These are phyloP conservation scores for Acacia acuminata DNA, from an alignment of 306 rosid species.

Conservation along the genomic window DNA sequence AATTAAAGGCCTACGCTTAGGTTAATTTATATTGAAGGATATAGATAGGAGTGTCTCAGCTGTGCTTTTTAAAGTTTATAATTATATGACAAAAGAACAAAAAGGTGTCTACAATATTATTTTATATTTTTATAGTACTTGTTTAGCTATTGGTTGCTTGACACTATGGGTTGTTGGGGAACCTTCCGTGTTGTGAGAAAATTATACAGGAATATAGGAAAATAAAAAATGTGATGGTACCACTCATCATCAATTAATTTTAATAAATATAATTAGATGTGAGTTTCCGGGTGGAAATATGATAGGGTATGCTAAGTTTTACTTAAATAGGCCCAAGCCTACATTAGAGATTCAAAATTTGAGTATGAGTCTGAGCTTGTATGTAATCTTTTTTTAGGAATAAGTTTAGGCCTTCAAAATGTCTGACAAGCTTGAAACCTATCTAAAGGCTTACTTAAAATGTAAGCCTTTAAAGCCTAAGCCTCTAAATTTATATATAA, in stretches of 20 bases:
- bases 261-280: background rate
- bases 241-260: background rate
- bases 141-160: background rate
- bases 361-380: too few relatives aligned
- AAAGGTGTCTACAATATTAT: background rate
- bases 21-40: background rate
- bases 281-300: too few relatives aligned
- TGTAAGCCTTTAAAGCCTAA: too few relatives aligned
- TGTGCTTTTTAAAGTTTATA: background rate
- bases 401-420: too few relatives aligned
- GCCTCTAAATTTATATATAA: too few relatives aligned
- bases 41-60: background rate
- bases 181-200: background rate
- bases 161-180: background rate
- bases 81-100: background rate
- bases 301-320: too few relatives aligned
- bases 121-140: background rate
- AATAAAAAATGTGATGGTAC: background rate
- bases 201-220: background rate
- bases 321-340: too few relatives aligned
- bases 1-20: background rate
- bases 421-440: too few relatives aligned
- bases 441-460: too few relatives aligned
- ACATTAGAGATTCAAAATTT: too few relatives aligned
- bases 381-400: too few relatives aligned